A percentile compares a stretch with the other conserved stretches of the same genome.
Evolutionary conservation across 2,329 filamentous ascomycete genomes (phyloP).

Genomic region (Tolypocladium tropicale): DNA sequence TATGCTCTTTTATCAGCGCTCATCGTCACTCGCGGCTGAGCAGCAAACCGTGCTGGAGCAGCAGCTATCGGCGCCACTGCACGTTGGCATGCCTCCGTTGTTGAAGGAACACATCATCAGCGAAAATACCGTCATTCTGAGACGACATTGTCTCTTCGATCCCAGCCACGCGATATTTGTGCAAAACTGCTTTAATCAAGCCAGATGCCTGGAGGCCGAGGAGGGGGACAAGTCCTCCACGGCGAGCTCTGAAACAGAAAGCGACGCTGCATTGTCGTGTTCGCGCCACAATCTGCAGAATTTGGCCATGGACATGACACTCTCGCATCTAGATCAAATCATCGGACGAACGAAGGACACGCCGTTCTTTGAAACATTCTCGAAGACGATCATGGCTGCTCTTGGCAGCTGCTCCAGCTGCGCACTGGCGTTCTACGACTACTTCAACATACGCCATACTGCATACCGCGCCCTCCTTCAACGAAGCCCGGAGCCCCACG

Average conservation of each 20-base stretch:
- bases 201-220: slow-evolving; percentile 34
- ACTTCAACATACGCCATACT: slow-evolving; percentile 44
- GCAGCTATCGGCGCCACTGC: slow-evolving; percentile 22
- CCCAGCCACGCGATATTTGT: slow-evolving; percentile 60
- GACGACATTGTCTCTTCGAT: slow-evolving; percentile 73
- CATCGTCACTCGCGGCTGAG: slow-evolving; percentile 49
- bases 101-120: slow-evolving; percentile 51
- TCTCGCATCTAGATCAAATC: slow-evolving; percentile 66
- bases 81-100: slow-evolving; percentile 31
- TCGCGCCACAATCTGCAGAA: slow-evolving; percentile 26
- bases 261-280: not conserved
- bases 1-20: slow-evolving; percentile 93
- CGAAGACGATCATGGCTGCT: slow-evolving; percentile 35
- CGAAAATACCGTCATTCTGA: slow-evolving; percentile 65
- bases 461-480: slow-evolving; percentile 57
- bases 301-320: slow-evolving; percentile 40
- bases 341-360: slow-evolving; percentile 61
- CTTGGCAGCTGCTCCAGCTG: slow-evolving; percentile 40
- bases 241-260: not conserved
- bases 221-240: not conserved
- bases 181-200: slow-evolving; percentile 46
- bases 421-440: slow-evolving; percentile 49
- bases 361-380: slow-evolving; percentile 49
- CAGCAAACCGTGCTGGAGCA: slow-evolving; percentile 31
- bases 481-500: slow-evolving; percentile 42